Base-by-base conservation (phyloP, 768 basidiomycete genomes). In the Arthromyces matolae region DNA sequence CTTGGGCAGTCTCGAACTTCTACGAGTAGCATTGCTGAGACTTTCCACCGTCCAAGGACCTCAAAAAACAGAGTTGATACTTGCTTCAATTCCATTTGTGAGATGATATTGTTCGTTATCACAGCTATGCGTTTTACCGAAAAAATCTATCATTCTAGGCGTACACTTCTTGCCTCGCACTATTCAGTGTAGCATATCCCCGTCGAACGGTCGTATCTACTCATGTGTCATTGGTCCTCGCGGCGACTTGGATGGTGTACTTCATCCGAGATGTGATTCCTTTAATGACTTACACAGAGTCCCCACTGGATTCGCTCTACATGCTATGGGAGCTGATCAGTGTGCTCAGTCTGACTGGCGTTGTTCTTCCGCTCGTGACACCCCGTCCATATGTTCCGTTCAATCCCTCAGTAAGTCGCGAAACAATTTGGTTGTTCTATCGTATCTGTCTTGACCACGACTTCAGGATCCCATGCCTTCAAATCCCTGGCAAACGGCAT, bases 231-330 rank as follows among this genome's bases (percentile, higher is more conserved):
- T 19, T 51, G 18, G 32, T 54, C 13, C 32, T 54, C 36, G 49
- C 20, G 5, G 45, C 36, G 16, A 44, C 49, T n/a, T 54, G 49
- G 53, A 52, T 53, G 3, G 67, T 82, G 3, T 85, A 75, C 55
- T 63, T 65, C 31, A 79, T 79, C 52, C 73, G 82, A n/a, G 75
- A 80, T 58, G 42, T 86, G 6, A 81, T 71, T 60, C 84, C 84
- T 10, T 58, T 84, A 9, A 63, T 72, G 20, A 84, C 81, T 1
- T 82, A 68, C 60, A 70, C 68, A 13, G 62, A 73, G 14, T 31
- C 43, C 9, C 79, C 82, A 1, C 49, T 64, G 10, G 84, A 86
- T 52, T 57, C 60, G 0, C 53, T 56, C 1, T 75, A 77, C 43
- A 51, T 79, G 22, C 63, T 83, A 14, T 85, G 83, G 83, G 63